phyloP scores from a whole-genome alignment of 257 asterid genomes.

The Rubia yunnanensis region DNA sequence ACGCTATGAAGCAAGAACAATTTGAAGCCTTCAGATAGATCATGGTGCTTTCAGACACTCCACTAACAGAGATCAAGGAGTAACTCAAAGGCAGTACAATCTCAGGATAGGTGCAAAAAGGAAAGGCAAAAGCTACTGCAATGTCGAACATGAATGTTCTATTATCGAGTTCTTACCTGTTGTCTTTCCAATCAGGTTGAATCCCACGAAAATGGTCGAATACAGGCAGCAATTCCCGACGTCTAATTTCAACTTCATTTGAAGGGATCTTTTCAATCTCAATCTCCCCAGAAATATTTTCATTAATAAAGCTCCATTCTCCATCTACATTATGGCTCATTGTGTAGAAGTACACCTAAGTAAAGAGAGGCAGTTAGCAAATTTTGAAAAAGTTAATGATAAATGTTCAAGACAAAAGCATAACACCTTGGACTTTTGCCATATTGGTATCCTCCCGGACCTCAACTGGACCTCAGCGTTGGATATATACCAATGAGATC shows the following conservation, averaged over 20 bases:
- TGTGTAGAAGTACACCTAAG: slow-evolving; percentile 31
- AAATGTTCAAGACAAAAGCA: neutral
- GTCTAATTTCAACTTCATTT: slow-evolving; percentile 36
- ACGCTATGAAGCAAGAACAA: neutral
- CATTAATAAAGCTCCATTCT: slow-evolving; percentile 11
- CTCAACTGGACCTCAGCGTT: slow-evolving; percentile 46
- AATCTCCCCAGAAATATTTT: slow-evolving; percentile 22
- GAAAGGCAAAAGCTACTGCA: neutral
- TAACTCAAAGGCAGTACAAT: neutral
- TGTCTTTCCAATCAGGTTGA: slow-evolving; percentile 27
- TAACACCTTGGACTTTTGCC: slow-evolving; percentile 47
- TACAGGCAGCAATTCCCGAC: slow-evolving; percentile 34
- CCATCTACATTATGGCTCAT: slow-evolving; percentile 22
- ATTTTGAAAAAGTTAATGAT: neutral
- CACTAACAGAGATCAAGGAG: neutral
- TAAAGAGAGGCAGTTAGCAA: slow-evolving; percentile 12
- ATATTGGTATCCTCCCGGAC: slow-evolving; percentile 38
- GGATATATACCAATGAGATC: slow-evolving; percentile 35
- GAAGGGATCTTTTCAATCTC: slow-evolving; percentile 37
- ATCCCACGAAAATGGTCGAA: slow-evolving; percentile 33
- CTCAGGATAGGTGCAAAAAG: neutral
- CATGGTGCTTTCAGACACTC: neutral
- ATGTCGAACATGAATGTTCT: no score
- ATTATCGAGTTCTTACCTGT: slow-evolving; percentile 20
- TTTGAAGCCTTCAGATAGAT: neutral